Percentiles rank a stretch among this genome's conserved stretches.
These are phyloP conservation scores for Tolypocladium guangdongense DNA, from an alignment of 2,329 filamentous ascomycete species.

Conservation along the genomic window DNA sequence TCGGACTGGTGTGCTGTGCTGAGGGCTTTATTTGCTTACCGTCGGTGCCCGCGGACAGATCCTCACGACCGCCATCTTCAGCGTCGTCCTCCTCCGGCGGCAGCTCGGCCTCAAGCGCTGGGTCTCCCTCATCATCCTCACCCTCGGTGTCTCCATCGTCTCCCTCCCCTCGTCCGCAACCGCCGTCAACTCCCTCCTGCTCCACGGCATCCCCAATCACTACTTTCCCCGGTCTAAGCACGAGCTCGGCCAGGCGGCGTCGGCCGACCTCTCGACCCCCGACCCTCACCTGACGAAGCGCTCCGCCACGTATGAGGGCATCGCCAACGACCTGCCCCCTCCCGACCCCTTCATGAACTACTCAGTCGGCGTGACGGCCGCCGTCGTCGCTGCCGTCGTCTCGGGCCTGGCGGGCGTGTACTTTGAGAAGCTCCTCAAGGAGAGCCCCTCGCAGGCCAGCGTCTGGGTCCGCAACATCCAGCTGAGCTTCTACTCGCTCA, in stretches of 20 bases:
- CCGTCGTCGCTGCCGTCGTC: constrained; percentile 64
- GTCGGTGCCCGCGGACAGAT: constrained; percentile 38
- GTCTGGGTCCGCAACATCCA: constrained; percentile 95
- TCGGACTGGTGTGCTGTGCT: background rate
- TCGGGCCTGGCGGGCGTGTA: constrained; percentile 81
- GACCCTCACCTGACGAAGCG: constrained; percentile 38
- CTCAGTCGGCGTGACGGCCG: constrained; percentile 67
- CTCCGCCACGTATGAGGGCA: constrained; percentile 86
- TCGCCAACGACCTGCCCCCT: constrained; percentile 47
- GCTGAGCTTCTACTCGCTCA: constrained; percentile 85
- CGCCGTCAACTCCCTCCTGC: constrained; percentile 44
- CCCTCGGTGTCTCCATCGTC: constrained; percentile 73
- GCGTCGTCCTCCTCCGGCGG: constrained; percentile 63
- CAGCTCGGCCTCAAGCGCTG: constrained; percentile 64
- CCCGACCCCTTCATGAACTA: constrained; percentile 56
- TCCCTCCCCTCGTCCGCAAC: constrained; percentile 58
- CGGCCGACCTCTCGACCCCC: constrained; percentile 8
- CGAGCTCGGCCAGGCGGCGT: constrained; percentile 50
- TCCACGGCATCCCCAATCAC: constrained; percentile 52
- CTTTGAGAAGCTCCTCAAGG: constrained; percentile 86
- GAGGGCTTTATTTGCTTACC: background rate
- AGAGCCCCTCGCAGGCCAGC: constrained; percentile 63
- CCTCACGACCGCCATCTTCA: constrained; percentile 79
- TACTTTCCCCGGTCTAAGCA: constrained; percentile 73
- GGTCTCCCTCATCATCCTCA: constrained; percentile 68